Evolutionary conservation across 768 basidiomycete genomes (phyloP).

Genomic region (Panaeolus papilionaceus): DNA sequence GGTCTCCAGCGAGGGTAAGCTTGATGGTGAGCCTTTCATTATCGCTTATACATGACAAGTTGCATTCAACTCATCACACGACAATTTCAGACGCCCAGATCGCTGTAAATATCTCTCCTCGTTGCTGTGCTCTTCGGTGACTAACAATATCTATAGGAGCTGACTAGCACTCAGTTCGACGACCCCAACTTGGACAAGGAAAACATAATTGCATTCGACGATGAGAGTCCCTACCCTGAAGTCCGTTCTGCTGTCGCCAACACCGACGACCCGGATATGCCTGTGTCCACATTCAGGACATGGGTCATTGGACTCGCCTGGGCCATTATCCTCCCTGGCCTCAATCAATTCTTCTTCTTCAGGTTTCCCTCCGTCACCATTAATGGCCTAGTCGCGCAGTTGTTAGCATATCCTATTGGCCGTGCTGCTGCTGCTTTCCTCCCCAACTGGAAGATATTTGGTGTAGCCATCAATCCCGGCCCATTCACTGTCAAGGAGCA

Average conservation of each 20-base stretch:
- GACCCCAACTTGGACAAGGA: slow-evolving; percentile 54
- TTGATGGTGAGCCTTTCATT: slow-evolving; percentile 32
- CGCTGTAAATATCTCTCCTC: slow-evolving; percentile 30
- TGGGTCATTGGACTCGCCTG: slow-evolving; percentile 62
- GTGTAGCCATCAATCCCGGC: slow-evolving; percentile 72
- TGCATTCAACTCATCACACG: background rate
- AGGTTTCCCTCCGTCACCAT: slow-evolving; percentile 48
- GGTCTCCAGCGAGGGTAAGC: slow-evolving; percentile 25
- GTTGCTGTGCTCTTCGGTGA: background rate
- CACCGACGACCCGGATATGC: slow-evolving; percentile 66
- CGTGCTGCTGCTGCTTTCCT: slow-evolving; percentile 57
- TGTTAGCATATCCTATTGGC: slow-evolving; percentile 75
- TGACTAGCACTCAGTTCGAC: slow-evolving; percentile 46
- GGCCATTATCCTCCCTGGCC: slow-evolving; percentile 61
- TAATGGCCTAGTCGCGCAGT: slow-evolving; percentile 64
- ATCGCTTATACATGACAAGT: background rate
- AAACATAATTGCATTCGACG: slow-evolving; percentile 45
- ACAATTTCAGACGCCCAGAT: slow-evolving; percentile 34
- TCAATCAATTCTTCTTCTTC: slow-evolving; percentile 64
- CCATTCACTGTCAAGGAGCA: slow-evolving; percentile 82
- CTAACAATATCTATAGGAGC: slow-evolving; percentile 28
- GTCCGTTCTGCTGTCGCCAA: slow-evolving; percentile 75
- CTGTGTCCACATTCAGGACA: slow-evolving; percentile 54
- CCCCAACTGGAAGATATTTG: slow-evolving; percentile 63
- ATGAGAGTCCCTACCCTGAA: slow-evolving; percentile 82